Evolutionary conservation across 495 filamentous ascomycete genomes (phyloP).

Genomic region (Neurospora discreta): DNA sequence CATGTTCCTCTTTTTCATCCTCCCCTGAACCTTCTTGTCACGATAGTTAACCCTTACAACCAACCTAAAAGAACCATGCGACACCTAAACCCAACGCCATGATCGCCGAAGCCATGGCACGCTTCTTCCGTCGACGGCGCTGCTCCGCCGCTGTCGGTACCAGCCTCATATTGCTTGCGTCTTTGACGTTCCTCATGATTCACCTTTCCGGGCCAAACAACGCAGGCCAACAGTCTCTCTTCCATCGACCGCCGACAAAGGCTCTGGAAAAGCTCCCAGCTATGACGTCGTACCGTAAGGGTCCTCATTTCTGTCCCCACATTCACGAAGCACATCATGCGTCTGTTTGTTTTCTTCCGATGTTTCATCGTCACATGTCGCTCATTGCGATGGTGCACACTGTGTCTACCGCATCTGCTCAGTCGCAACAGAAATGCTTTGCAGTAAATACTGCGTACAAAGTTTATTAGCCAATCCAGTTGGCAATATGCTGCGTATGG

Average conservation of each 20-base stretch:
- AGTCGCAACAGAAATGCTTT: no score
- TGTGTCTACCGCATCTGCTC: not conserved
- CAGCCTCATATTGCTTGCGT: not conserved
- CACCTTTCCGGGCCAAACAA: not conserved
- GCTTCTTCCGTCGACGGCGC: not conserved
- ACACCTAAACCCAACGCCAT: not conserved
- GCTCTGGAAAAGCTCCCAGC: not conserved
- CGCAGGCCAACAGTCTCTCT: not conserved
- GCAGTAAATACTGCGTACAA: no score
- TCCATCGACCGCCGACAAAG: not conserved
- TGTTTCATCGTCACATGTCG: not conserved
- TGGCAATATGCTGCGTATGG: no score
- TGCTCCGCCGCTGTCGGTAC: not conserved
- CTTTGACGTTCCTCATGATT: not conserved
- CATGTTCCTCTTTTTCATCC: not conserved
- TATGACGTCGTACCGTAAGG: not conserved
- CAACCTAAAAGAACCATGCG: not conserved
- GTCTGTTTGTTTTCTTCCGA: not conserved
- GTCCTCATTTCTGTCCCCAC: not conserved
- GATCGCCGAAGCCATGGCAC: not conserved
- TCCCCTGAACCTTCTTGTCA: not conserved
- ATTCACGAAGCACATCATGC: not conserved
- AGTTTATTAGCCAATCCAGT: no score
- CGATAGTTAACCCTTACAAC: not conserved
- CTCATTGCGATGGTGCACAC: not conserved